Conservation (phyloP, 805 yeast genomes). For the Sugiyamaella chiloensis region DNA sequence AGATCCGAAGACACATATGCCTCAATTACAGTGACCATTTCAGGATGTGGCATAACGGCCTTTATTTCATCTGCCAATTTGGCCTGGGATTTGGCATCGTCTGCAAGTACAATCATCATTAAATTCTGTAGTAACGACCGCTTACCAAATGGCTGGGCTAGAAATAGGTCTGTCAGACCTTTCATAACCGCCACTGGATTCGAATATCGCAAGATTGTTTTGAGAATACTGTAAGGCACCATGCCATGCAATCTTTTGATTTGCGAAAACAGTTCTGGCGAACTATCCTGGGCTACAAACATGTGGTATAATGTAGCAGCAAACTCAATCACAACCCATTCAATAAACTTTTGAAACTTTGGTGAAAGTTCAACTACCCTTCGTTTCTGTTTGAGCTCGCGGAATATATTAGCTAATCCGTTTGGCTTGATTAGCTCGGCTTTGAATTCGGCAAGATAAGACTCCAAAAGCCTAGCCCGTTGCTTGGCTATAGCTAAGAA, state of each 20-base stretch:
- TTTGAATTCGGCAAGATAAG: constrained; percentile 59
- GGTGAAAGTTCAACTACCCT: constrained; percentile 60
- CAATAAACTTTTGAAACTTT: constrained; percentile 63
- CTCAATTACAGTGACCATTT: constrained; percentile 24
- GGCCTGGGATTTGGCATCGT: constrained; percentile 65
- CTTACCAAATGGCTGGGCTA: constrained; percentile 73
- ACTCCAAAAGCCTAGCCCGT: constrained; percentile 52
- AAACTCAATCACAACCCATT: constrained; percentile 78
- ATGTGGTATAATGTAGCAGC: constrained; percentile 81
- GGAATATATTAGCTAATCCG: constrained; percentile 60
- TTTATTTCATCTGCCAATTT: constrained; percentile 49
- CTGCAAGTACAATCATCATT: constrained; percentile 68
- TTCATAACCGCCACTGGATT: constrained; percentile 85
- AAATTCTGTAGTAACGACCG: constrained; percentile 69
- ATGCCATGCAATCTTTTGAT: constrained; percentile 66
- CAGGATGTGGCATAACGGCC: constrained; percentile 34
- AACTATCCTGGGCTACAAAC: constrained; percentile 76
- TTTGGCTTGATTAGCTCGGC: constrained; percentile 47
- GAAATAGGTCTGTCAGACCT: constrained; percentile 71
- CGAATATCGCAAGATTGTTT: constrained; percentile 73
- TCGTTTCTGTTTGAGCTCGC: constrained; percentile 57
- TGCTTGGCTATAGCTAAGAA: constrained; percentile 69
- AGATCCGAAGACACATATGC: constrained; percentile 15
- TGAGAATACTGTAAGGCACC: constrained; percentile 77
- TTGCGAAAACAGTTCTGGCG: constrained; percentile 71